These are phyloP conservation scores for Epichloe uncinata DNA, from an alignment of 2,329 filamentous ascomycete genomes.

Conservation along the genomic window DNA sequence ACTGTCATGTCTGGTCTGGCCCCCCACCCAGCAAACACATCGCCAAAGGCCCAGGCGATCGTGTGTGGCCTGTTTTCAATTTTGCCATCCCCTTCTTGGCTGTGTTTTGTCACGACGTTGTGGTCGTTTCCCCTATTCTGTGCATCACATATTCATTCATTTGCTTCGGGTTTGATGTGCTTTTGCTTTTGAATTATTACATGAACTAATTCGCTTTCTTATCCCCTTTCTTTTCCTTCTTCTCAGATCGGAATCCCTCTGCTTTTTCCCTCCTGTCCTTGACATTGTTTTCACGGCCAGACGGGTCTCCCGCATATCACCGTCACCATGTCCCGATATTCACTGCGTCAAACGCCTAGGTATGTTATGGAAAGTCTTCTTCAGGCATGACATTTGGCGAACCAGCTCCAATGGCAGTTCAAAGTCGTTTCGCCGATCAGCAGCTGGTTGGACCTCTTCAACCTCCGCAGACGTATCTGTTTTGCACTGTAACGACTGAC, in stretches of 20 bases:
- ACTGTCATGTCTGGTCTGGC: too few species aligned
- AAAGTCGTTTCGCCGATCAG: neutral
- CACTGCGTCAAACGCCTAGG: conserved; percentile 19
- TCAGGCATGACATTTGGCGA: neutral
- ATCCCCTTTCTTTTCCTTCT: neutral
- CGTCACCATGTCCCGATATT: conserved; percentile 15
- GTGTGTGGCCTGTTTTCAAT: neutral
- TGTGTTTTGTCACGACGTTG: neutral
- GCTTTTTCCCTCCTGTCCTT: neutral
- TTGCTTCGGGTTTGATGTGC: neutral
- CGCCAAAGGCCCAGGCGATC: neutral
- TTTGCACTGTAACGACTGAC: conserved; percentile 2
- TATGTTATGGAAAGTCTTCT: conserved; percentile 7
- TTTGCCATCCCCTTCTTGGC: neutral
- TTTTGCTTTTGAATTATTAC: neutral
- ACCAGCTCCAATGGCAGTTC: neutral
- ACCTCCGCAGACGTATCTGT: neutral
- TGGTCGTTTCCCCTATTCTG: neutral
- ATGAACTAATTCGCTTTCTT: conserved; percentile 1
- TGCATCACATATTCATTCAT: neutral
- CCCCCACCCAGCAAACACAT: neutral
- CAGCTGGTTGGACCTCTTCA: neutral
- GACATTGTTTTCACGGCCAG: neutral
- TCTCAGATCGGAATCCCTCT: neutral
- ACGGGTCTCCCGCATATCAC: neutral